Evolutionary conservation across 2,329 filamentous ascomycete genomes (phyloP), one percentile per base, ranked within the genome.

Genomic region (Colletotrichum agaves): DNA sequence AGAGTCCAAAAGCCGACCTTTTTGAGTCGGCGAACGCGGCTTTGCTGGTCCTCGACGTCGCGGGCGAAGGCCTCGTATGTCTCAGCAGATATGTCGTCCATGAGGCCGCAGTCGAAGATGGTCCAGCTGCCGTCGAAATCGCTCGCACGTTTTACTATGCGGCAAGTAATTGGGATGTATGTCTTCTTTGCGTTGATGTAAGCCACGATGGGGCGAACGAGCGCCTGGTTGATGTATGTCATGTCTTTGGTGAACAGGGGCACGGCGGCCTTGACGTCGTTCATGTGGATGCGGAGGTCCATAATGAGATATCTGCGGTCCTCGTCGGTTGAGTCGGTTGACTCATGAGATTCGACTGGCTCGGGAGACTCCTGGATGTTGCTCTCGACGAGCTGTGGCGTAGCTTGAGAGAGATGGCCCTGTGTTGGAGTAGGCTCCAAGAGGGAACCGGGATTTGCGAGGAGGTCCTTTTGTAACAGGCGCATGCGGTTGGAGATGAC

Each of bases 51-150:
- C 70, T 94, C 90, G 35, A 99, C 93, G 77, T 98, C 93, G 70
- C 90, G 89, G 41, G 94, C 94, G 79, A 99, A 98, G 0, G 96
- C 96, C 73, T 95, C 90, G 77, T 99, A 99, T 59, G 94, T 94
- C 86, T 98, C 96, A 71, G 92, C 93, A 6, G 92, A 95, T 69
- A 97, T 83, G 79, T 99, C 96, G 74, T 97, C 93, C 91, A 98
- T 93, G 60, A 99, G 82, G 1, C 94, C 94, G 74, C 92, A 96
- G 79, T 99, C 96, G 76, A 92, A 98, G 31, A 97, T 86, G 3
- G 94, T 95, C 96, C 96, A 98, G 73, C 92, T 93, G 37, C 96
- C 96, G 77, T 98, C 93, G 75, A 99, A 99, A 77, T 99, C 96
- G 67, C 87, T 87, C 17, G 90, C 87, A 6, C 90, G 89, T 82